Evolutionary conservation across 2,329 filamentous ascomycete species (phyloP).

Genomic region (Diaporthe citri): DNA sequence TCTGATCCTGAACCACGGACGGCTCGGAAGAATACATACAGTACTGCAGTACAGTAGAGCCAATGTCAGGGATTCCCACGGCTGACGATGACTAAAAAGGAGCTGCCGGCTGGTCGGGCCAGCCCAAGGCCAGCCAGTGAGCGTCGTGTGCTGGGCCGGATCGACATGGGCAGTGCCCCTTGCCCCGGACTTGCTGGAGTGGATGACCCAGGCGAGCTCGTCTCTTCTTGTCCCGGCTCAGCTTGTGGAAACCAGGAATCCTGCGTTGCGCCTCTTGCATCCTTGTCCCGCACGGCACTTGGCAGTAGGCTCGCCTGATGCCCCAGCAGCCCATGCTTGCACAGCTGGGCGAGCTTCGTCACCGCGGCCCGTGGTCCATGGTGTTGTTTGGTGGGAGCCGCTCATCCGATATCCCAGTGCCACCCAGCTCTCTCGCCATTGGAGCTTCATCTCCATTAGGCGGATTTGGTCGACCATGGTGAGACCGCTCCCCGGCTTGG

Average conservation of each 20-base stretch:
- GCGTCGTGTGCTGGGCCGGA: not conserved
- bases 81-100: slow-evolving; percentile 13
- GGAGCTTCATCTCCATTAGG: not conserved
- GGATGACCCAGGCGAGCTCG: slow-evolving; percentile 6
- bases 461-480: slow-evolving; percentile 11
- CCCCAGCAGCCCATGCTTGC: not conserved
- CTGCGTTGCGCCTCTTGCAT: slow-evolving; percentile 4
- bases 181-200: not conserved
- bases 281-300: slow-evolving; percentile 26
- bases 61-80: not conserved
- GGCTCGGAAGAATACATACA: not conserved
- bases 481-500: slow-evolving; percentile 14
- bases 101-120: not conserved
- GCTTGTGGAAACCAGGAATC: slow-evolving; percentile 18
- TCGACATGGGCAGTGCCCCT: slow-evolving; percentile 19
- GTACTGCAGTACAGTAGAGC: not conserved
- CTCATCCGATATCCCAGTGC: slow-evolving; percentile 26
- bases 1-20: not conserved
- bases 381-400: slow-evolving; percentile 29
- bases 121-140: slow-evolving; percentile 7
- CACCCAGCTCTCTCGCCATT: slow-evolving; percentile 8
- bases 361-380: not conserved
- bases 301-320: slow-evolving; percentile 21
- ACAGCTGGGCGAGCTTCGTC: slow-evolving; percentile 4
- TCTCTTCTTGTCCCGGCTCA: slow-evolving; percentile 24